These are phyloP conservation scores for Mycena polygramma DNA, from an alignment of 768 basidiomycete species.

Conservation along the genomic window DNA sequence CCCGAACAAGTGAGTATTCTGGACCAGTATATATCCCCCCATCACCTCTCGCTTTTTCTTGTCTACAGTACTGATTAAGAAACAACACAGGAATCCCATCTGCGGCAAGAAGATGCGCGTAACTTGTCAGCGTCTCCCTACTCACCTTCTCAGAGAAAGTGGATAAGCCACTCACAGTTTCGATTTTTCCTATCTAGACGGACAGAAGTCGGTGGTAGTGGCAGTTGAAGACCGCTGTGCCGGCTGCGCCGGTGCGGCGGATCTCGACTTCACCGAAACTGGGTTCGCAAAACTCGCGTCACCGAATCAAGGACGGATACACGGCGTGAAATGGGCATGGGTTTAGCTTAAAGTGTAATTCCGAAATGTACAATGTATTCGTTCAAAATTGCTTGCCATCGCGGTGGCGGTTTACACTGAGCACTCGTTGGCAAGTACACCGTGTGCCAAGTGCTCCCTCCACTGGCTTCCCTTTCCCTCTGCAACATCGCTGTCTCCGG, in stretches of 20 bases:
- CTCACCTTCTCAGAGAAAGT: too few relatives aligned
- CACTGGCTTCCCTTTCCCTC: constrained; percentile 43
- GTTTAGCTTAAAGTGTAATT: background rate
- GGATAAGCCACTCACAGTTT: background rate
- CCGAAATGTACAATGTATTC: background rate
- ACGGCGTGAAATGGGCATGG: constrained; percentile 24
- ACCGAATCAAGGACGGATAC: background rate
- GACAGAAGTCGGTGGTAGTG: background rate
- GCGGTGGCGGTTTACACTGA: background rate
- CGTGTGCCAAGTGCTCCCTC: constrained; percentile 11
- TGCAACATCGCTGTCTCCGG: constrained; percentile 67
- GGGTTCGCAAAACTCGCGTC: constrained; percentile 22
- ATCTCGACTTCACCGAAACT: constrained; percentile 30
- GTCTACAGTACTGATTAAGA: too few relatives aligned
- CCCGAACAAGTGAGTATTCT: constrained; percentile 16
- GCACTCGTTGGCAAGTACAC: background rate
- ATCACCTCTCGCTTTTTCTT: too few relatives aligned
- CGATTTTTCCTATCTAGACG: background rate
- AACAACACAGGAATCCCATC: too few relatives aligned
- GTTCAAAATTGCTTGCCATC: too few relatives aligned
- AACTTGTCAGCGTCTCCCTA: background rate
- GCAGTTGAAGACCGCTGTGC: constrained; percentile 29
- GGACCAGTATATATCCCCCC: too few relatives aligned
- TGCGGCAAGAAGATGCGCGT: background rate
- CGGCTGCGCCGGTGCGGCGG: constrained; percentile 18